Base-by-base conservation (phyloP, 1,284 basidiomycete genomes). In the Clitocybe nebularis region DNA sequence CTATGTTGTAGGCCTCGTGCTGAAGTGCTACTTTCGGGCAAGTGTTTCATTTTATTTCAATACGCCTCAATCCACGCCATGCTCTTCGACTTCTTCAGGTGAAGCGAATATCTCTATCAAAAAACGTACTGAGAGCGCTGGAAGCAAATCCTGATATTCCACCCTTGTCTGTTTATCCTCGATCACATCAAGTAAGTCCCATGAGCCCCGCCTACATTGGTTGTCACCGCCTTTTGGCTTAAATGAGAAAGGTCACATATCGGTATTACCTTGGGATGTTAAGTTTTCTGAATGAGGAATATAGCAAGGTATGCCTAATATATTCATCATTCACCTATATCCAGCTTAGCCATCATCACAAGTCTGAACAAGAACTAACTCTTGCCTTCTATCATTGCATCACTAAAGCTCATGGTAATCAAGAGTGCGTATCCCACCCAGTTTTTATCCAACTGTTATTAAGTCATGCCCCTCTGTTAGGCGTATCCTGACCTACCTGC, bases 21-120 rank as follows among this genome's bases (percentile, higher is more conserved):
- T 99, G 64, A 96, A 97, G 61, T 90, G 84, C 38, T 99, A 99
- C 67, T 97, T 98, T 72, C 83, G 85, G 57, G 93, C 85, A 63
- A 55, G 81, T 68, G 13, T 16, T 5, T 41, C 22, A 39, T 30
- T 42, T 26, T 32, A 34, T 32, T 26, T 19, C 28, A 36, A 13
- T 14, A 37, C 33, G 22, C 39, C 32, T 6, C 29, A 36, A 24
- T 44, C 38, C 39, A 38, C 35, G 41, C 30, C 23, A 13, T 22
- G 20, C 29, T 36, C 40, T 16, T 16, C 14, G 24, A 30, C 7
- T 22, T 21, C 11, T 8, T 14, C 58, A 93, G 88, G 81, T 98
- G 35, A 89, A 89, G 63, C 82, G 89, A 46, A 92, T 96, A 60
- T 87, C 91, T 4, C 71, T 98, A 10, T 88, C 93, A 39, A 91